Evolutionary conservation across 768 basidiomycete species (phyloP).

Genomic region (Kwoniella newhampshirensis): DNA sequence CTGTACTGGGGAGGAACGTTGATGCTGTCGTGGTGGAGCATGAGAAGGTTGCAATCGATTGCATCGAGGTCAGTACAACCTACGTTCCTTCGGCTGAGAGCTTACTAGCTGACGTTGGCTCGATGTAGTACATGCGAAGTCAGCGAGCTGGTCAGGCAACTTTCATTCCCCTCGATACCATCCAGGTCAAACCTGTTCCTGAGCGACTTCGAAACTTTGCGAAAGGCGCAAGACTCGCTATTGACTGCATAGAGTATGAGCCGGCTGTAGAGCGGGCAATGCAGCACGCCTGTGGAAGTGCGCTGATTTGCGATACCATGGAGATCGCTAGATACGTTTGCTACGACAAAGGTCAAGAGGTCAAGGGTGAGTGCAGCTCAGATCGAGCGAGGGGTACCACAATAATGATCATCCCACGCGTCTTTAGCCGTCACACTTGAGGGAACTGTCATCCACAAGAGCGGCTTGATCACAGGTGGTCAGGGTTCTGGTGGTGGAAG

Average conservation of each 20-base stretch:
- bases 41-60: conserved; percentile 95
- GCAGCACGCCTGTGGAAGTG: conserved; percentile 93
- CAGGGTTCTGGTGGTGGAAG: conserved; percentile 72
- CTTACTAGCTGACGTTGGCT: not conserved
- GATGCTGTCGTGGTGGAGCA: conserved; percentile 95
- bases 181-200: conserved; percentile 87
- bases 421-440: conserved; percentile 85
- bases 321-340: conserved; percentile 85
- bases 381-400: not conserved
- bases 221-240: conserved; percentile 78
- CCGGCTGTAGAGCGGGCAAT: conserved; percentile 87
- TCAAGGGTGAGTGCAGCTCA: conserved; percentile 70
- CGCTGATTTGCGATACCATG: conserved; percentile 92
- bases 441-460: conserved; percentile 95
- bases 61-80: conserved; percentile 71
- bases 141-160: conserved; percentile 95
- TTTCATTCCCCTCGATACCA: conserved; percentile 97
- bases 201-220: conserved; percentile 92
- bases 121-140: conserved; percentile 78
- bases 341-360: conserved; percentile 92
- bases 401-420: not conserved
- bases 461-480: conserved; percentile 95
- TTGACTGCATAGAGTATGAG: conserved; percentile 80
- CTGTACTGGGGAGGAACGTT: conserved; percentile 88
- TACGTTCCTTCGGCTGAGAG: not conserved